Evolutionary conservation across 148 eudicot genomes (phyloP).

Genomic region (Vaccinium darrowii): DNA sequence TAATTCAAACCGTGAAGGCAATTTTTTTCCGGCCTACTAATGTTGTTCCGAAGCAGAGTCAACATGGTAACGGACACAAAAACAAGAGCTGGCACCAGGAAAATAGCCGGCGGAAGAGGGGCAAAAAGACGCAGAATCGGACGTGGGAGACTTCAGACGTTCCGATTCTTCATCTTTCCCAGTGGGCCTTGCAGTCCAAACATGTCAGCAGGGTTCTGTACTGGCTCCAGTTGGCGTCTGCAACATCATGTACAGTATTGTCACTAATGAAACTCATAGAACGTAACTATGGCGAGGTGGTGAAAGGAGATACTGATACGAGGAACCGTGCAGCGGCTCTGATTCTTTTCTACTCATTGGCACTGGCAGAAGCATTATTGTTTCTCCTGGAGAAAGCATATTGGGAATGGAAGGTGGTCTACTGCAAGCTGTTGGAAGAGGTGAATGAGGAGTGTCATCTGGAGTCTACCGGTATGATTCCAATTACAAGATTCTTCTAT

Average conservation of each 20-base stretch:
- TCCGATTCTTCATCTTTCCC: constrained; percentile 61
- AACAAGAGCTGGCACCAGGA: no score
- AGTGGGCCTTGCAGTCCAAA: constrained; percentile 17
- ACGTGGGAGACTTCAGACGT: constrained; percentile 67
- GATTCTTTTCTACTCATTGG: constrained; percentile 66
- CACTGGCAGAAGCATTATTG: constrained; percentile 79
- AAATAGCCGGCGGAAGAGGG: constrained; percentile 21
- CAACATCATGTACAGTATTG: constrained; percentile 60
- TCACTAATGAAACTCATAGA: constrained; percentile 59
- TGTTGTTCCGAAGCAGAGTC: constrained; percentile 9
- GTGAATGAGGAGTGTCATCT: constrained; percentile 66
- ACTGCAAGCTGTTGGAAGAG: constrained; percentile 45
- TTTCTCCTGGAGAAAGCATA: constrained; percentile 80
- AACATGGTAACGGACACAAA: neutral
- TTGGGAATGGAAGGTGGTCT: constrained; percentile 65
- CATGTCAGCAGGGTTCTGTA: constrained; percentile 70
- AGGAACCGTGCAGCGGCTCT: constrained; percentile 68
- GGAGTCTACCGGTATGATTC: constrained; percentile 53
- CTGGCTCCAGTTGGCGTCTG: constrained; percentile 70
- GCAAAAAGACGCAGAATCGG: constrained; percentile 26
- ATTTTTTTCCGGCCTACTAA: constrained; percentile 29
- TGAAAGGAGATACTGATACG: constrained; percentile 56
- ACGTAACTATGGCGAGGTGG: constrained; percentile 54
- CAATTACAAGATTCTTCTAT: constrained; percentile 53
- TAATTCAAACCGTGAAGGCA: constrained; percentile 26